Evolutionary conservation across 768 basidiomycete species (phyloP).

Genomic region (Tulasnella sp.): DNA sequence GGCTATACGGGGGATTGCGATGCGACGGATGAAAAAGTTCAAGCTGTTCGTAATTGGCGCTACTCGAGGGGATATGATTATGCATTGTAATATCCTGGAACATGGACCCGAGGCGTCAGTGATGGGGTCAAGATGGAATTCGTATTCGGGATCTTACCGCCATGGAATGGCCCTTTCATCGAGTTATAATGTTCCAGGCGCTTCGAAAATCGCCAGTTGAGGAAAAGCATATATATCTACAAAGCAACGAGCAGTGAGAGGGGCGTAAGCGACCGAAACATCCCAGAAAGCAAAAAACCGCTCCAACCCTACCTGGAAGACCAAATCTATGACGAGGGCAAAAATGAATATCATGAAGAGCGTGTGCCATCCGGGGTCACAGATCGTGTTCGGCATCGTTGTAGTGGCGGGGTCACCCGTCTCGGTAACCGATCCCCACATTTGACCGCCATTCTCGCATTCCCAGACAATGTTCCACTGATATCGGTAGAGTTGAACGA

Average conservation of each 20-base stretch:
- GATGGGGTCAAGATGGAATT: no score
- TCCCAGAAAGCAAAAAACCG: slow-evolving; percentile 17
- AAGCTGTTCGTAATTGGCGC: no score
- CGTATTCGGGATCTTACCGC: slow-evolving; percentile 43
- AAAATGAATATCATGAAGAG: slow-evolving; percentile 58
- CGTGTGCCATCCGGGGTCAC: slow-evolving; percentile 47
- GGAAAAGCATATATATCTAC: slow-evolving; percentile 67
- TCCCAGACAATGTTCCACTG: slow-evolving; percentile 59
- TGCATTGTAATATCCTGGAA: slow-evolving; percentile 38
- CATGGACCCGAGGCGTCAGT: no score
- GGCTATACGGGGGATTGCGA: no score
- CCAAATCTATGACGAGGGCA: slow-evolving; percentile 50
- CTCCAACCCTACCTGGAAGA: slow-evolving; percentile 47
- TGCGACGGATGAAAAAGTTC: no score
- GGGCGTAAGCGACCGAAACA: slow-evolving; percentile 23
- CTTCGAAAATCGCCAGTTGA: slow-evolving; percentile 64
- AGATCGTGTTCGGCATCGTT: slow-evolving; percentile 43
- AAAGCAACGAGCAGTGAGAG: slow-evolving; percentile 11
- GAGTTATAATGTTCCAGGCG: slow-evolving; percentile 53
- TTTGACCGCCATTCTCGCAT: slow-evolving; percentile 58
- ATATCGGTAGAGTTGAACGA: slow-evolving; percentile 61
- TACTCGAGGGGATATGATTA: slow-evolving; percentile 22
- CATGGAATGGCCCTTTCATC: slow-evolving; percentile 52
- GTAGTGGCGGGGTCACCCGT: slow-evolving; percentile 32
- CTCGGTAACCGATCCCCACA: slow-evolving; percentile 33